These are phyloP conservation scores for Irpex sp. DNA, from an alignment of 1,284 basidiomycete genomes.

Conservation along the genomic window DNA sequence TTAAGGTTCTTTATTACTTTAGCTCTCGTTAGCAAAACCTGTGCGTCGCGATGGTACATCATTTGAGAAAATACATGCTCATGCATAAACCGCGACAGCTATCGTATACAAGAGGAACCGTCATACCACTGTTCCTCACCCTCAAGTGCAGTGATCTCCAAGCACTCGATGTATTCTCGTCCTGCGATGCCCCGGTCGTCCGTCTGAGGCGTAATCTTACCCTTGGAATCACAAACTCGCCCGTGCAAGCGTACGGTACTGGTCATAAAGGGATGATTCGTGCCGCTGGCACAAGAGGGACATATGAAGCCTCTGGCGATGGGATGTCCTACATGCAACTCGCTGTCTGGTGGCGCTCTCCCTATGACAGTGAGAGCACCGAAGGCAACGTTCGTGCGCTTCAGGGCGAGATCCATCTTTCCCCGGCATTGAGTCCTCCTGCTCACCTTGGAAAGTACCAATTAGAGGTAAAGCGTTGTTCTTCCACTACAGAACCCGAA, in stretches of 20 bases:
- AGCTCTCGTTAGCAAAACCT: conserved; percentile 22
- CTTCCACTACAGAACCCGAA: background rate
- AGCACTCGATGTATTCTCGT: conserved; percentile 20
- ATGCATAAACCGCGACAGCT: conserved; percentile 10
- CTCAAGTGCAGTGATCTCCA: conserved; percentile 21
- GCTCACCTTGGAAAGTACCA: conserved; percentile 18
- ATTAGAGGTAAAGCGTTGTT: conserved; percentile 12
- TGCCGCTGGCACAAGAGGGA: background rate
- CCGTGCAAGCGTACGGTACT: conserved; percentile 1
- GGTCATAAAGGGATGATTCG: conserved; percentile 4
- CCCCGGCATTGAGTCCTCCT: conserved; percentile 16
- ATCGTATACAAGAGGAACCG: conserved; percentile 22
- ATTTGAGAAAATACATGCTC: background rate
- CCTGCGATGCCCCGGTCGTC: conserved; percentile 17
- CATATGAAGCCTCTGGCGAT: background rate
- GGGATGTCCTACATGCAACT: conserved; percentile 6
- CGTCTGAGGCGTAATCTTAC: conserved; percentile 19
- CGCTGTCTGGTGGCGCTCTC: conserved; percentile 11
- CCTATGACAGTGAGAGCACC: conserved; percentile 2
- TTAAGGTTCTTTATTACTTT: background rate
- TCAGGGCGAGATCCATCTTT: conserved; percentile 22
- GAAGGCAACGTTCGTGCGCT: conserved; percentile 11
- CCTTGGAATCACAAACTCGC: conserved; percentile 5
- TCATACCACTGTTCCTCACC: conserved; percentile 18
- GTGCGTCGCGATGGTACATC: conserved; percentile 10